Conservation (phyloP, 352 stramenopile species). For the Phytophthora colocasiae region DNA sequence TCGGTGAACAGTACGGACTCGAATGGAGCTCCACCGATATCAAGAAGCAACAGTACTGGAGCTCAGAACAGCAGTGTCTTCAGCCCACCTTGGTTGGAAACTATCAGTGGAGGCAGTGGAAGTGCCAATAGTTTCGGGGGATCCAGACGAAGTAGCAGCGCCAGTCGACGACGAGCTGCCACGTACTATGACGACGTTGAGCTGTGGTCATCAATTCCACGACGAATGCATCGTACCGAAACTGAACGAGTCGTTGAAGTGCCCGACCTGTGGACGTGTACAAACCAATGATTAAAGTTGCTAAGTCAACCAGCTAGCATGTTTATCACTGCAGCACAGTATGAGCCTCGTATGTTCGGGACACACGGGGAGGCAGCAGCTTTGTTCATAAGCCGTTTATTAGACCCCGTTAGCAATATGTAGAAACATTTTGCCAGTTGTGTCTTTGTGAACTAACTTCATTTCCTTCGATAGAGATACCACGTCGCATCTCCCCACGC, state of each 20-base stretch:
- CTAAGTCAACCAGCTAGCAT: conserved; percentile 4
- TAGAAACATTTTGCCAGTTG: conserved; percentile 20
- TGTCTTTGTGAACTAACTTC: neutral
- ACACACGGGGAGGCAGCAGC: conserved; percentile 20
- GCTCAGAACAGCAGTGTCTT: conserved; percentile 19
- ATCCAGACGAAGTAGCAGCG: conserved; percentile 16
- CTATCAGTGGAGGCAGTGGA: conserved; percentile 20
- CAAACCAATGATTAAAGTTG: conserved; percentile 34
- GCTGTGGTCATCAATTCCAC: conserved; percentile 82
- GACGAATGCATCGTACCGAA: conserved; percentile 85
- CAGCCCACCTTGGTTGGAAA: conserved; percentile 26
- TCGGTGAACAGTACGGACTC: conserved; percentile 6
- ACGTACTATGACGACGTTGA: conserved; percentile 79
- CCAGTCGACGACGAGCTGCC: conserved; percentile 32
- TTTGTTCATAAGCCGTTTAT: conserved; percentile 42
- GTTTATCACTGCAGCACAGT: conserved; percentile 22
- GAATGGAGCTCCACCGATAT: conserved; percentile 1
- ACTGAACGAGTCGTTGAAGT: conserved; percentile 75
- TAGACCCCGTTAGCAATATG: conserved; percentile 35
- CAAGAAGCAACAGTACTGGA: conserved; percentile 20
- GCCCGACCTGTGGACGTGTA: conserved; percentile 63
- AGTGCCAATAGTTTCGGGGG: conserved; percentile 22
- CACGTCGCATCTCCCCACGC: conserved; percentile 65
- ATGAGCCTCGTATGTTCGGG: conserved; percentile 29
- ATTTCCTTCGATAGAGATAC: conserved; percentile 64